These are phyloP conservation scores for Pestalotiopsis sp. DNA, from an alignment of 2,329 filamentous ascomycete genomes.

Conservation along the genomic window DNA sequence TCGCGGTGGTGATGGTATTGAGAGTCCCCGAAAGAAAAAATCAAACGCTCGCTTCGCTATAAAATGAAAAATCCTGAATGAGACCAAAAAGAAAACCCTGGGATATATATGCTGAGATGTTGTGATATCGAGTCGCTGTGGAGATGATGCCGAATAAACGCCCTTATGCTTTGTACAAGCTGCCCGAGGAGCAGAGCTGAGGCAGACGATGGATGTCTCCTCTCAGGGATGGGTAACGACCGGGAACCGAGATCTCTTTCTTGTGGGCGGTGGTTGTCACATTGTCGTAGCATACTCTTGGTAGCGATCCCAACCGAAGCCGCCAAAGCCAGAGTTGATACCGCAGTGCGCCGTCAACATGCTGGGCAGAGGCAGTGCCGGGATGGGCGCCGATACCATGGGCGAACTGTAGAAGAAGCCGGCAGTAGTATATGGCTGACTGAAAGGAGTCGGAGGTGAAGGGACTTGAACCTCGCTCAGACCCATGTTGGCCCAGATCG, in stretches of 20 bases:
- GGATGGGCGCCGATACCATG: conserved; percentile 72
- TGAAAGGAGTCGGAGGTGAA: conserved; percentile 81
- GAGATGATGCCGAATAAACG: conserved; percentile 39
- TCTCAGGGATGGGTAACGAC: conserved; percentile 46
- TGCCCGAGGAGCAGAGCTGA: neutral
- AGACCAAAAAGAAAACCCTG: conserved; percentile 28
- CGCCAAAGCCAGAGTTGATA: conserved; percentile 73
- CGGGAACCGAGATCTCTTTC: conserved; percentile 48
- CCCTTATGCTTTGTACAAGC: conserved; percentile 26
- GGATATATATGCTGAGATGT: conserved; percentile 25
- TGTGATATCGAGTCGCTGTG: conserved; percentile 29
- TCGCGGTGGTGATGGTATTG: conserved; percentile 46
- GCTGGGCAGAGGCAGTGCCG: conserved; percentile 81
- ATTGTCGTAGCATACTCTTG: conserved; percentile 87
- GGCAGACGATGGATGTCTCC: conserved; percentile 23
- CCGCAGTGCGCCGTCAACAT: conserved; percentile 86
- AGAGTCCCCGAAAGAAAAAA: conserved; percentile 28
- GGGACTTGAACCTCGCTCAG: conserved; percentile 75
- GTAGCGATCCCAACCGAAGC: conserved; percentile 86
- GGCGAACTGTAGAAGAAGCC: conserved; percentile 81
- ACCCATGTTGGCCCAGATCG: conserved; percentile 79
- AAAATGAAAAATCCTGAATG: conserved; percentile 29
- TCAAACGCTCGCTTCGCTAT: conserved; percentile 44
- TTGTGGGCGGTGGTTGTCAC: conserved; percentile 66
- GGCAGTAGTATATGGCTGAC: conserved; percentile 74